Percentiles rank a stretch among this genome's conserved stretches.
Evolutionary conservation across 805 yeast genomes (phyloP).

Genomic region (Saccharomycopsis sp.): DNA sequence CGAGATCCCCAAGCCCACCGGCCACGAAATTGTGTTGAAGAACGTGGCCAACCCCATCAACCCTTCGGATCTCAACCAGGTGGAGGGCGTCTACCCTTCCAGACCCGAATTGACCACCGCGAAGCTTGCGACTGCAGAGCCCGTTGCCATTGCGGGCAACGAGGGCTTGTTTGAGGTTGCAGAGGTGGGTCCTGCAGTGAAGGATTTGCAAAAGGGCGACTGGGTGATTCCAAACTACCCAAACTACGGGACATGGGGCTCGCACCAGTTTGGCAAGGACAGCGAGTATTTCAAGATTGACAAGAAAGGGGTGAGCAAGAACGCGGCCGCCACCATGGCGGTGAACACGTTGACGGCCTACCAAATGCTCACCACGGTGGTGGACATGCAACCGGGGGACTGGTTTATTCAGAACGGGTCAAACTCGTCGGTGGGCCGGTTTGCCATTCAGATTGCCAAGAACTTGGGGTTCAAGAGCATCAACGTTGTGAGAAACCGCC

Average conservation of each 20-base stretch:
- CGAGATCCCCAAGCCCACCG: slow-evolving; percentile 31
- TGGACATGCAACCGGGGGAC: slow-evolving; percentile 30
- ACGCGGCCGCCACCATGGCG: slow-evolving; percentile 77
- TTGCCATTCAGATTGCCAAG: slow-evolving; percentile 80
- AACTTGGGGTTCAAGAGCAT: slow-evolving; percentile 74
- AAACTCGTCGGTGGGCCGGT: slow-evolving; percentile 87
- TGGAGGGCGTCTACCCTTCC: slow-evolving; percentile 78
- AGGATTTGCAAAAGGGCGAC: slow-evolving; percentile 54
- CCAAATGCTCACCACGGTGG: slow-evolving; percentile 67
- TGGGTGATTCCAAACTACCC: slow-evolving; percentile 77
- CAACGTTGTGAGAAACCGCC: slow-evolving; percentile 81
- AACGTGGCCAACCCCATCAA: slow-evolving; percentile 77
- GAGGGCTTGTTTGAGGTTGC: slow-evolving; percentile 87
- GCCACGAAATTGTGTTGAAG: slow-evolving; percentile 48
- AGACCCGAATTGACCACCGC: slow-evolving; percentile 45
- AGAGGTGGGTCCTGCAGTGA: slow-evolving; percentile 50
- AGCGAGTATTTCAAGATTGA: slow-evolving; percentile 51
- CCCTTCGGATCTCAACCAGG: slow-evolving; percentile 83
- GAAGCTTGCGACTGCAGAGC: slow-evolving; percentile 50
- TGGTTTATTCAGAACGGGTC: slow-evolving; percentile 98
- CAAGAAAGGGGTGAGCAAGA: slow-evolving; percentile 38
- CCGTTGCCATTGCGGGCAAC: slow-evolving; percentile 83
- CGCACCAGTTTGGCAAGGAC: slow-evolving; percentile 52
- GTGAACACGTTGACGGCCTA: slow-evolving; percentile 93
- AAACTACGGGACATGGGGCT: slow-evolving; percentile 90